Evolutionary conservation across 176 grass and related monocot genomes (phyloP), one percentile per base, ranked within the genome.

Genomic region (Puya raimondii): DNA sequence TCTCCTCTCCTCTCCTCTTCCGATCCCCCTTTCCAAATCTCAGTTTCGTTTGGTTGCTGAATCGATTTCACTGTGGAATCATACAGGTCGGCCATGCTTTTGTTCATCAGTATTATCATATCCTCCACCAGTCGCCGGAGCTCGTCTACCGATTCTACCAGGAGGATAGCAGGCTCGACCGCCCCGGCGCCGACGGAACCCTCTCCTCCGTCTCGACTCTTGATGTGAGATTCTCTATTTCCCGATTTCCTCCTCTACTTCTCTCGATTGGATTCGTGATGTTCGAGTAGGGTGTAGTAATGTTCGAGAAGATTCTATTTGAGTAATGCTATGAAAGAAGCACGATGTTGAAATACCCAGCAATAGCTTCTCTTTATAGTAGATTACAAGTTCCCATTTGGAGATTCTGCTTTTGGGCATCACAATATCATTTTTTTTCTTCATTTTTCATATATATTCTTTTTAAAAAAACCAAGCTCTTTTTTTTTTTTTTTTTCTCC

Each of bases 61-160:
- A 50, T 75, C 15, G 18, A n/a, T 71, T 50, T 50, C 33, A 48
- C 68, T 51, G 9, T 23, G 29, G 21, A 68, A 64, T 69, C 10
- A 23, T 71, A 52, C 75, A 99, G 95, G 88, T 99, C 20, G 95
- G 95, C 25, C 90, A 99, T 83, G 95, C 95, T 26, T 99, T 99
- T 70, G 95, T 99, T 48, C 75, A 93, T n/a, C 95, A 99, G 75
- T 99, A 99, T 76, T 99, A 94, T 80, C 88, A 86, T 69, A 94
- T 99, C 76, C 87, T 99, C 48, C 95, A 94, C 85, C 85, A 90
- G 70, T 91, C 95, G 65, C 95, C 95, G 29, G 85, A 93, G 64
- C 81, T 84, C 67, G 87, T 99, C 20, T 78, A 72, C 87, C 90
- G 90, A 59, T 99, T 99, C 75, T 99, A 99, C 85, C 95, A 99